A percentile compares a stretch with the other conserved stretches of the same genome.
phyloP scores from a whole-genome alignment of 2,329 filamentous ascomycete species.

The Sporothrix variecibatus region DNA sequence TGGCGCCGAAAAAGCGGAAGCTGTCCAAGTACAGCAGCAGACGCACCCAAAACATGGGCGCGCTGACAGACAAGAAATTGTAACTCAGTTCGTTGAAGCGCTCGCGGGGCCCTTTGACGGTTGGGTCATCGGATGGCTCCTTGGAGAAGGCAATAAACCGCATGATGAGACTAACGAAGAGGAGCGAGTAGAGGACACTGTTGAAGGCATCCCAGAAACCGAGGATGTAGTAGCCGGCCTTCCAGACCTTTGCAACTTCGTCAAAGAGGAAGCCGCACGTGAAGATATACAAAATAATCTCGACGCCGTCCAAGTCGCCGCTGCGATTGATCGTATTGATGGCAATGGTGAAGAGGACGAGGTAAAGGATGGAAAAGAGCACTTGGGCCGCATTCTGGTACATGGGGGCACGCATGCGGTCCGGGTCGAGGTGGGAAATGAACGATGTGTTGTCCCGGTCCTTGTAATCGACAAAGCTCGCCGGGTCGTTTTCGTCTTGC shows the following conservation, averaged over 20 bases:
- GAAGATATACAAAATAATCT: conserved; percentile 85
- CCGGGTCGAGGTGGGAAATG: conserved; percentile 83
- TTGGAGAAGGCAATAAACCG: conserved; percentile 77
- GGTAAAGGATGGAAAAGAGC: conserved; percentile 77
- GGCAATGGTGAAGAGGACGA: conserved; percentile 82
- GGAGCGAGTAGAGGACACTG: conserved; percentile 73
- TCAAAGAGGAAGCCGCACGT: conserved; percentile 89
- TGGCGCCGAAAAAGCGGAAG: conserved; percentile 93
- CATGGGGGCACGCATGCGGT: conserved; percentile 86
- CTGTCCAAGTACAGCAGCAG: conserved; percentile 91
- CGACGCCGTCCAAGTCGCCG: conserved; percentile 81
- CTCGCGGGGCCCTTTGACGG: conserved; percentile 49
- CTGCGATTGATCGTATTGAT: conserved; percentile 91
- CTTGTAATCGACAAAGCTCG: conserved; percentile 85
- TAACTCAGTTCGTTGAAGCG: conserved; percentile 82
- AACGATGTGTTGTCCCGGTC: conserved; percentile 77
- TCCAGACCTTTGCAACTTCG: conserved; percentile 86
- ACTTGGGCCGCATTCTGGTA: conserved; percentile 94
- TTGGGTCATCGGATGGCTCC: conserved; percentile 35
- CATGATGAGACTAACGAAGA: conserved; percentile 75
- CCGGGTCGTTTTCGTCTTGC: conserved; percentile 90
- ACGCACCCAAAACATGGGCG: conserved; percentile 96
- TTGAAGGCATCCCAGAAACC: conserved; percentile 99
- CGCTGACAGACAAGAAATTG: conserved; percentile 89
- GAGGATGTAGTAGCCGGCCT: conserved; percentile 87